These are phyloP conservation scores for Nothopassalora personata DNA, from an alignment of 2,329 filamentous ascomycete genomes.

Conservation along the genomic window DNA sequence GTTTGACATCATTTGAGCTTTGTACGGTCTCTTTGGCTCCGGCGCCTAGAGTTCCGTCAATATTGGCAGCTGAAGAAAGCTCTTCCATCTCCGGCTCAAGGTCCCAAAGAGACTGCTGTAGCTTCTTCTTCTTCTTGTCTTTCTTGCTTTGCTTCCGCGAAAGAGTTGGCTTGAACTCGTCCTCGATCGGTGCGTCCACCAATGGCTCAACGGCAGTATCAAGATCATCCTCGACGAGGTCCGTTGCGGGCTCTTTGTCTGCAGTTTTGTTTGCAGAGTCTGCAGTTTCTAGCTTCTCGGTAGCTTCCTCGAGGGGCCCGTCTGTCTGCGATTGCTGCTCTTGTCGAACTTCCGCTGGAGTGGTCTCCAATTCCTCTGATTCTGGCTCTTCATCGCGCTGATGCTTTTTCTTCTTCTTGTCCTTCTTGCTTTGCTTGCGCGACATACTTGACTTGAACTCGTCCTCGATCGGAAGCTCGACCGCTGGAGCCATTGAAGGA, in stretches of 20 bases:
- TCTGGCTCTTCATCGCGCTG: no score
- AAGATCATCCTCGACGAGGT: background rate
- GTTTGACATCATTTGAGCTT: background rate
- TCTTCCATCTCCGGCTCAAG: conserved; percentile 4
- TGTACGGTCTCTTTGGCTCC: no score
- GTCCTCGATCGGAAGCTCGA: background rate
- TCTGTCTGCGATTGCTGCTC: no score
- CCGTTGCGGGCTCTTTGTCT: no score
- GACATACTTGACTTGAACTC: background rate
- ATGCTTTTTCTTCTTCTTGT: conserved; percentile 24
- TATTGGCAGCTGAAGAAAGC: background rate
- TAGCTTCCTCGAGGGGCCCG: no score
- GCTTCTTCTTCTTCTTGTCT: conserved; percentile 26
- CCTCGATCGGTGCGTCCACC: background rate
- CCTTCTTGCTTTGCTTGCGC: conserved; percentile 21
- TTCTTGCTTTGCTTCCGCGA: conserved; percentile 19
- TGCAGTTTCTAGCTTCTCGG: no score
- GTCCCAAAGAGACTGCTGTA: conserved; percentile 3
- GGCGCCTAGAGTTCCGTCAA: no score
- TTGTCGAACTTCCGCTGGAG: no score
- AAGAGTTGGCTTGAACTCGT: background rate
- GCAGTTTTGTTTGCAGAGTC: no score
- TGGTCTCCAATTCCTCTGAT: no score
- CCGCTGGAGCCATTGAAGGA: background rate
- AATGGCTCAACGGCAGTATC: background rate